A percentile compares a stretch with the other conserved stretches of the same genome.
Conservation (phyloP, 257 asterid genomes). For the Verbena officinalis region DNA sequence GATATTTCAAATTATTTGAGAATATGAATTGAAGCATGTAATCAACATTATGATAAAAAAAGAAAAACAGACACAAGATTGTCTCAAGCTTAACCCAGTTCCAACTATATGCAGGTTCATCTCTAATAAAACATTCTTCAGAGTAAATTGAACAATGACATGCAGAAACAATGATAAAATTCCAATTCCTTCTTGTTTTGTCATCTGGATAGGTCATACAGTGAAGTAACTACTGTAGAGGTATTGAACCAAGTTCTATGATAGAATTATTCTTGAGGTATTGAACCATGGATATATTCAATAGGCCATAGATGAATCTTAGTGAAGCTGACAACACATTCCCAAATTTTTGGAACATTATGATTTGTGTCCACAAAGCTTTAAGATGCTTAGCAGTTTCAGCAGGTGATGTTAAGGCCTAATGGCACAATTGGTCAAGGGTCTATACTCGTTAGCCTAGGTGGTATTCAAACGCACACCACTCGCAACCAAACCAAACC, state of each 20-base stretch:
- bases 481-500: not conserved
- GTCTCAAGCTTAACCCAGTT: not conserved
- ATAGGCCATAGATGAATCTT: not conserved
- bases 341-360: not conserved
- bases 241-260: too few relatives aligned
- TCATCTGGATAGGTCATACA: not conserved
- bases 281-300: too few relatives aligned
- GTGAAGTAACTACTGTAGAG: not conserved
- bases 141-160: not conserved
- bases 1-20: not conserved
- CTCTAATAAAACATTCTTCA: not conserved
- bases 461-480: not conserved
- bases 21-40: not conserved
- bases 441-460: not conserved
- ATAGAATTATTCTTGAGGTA: too few relatives aligned
- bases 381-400: not conserved
- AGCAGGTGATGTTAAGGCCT: not conserved
- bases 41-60: not conserved
- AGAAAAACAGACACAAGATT: not conserved
- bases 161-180: not conserved
- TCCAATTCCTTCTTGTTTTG: not conserved
- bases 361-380: not conserved
- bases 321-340: not conserved
- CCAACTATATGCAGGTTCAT: not conserved
- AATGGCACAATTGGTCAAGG: not conserved